phyloP scores from a whole-genome alignment of 179 eudicot species.

The Camellia oleifera region DNA sequence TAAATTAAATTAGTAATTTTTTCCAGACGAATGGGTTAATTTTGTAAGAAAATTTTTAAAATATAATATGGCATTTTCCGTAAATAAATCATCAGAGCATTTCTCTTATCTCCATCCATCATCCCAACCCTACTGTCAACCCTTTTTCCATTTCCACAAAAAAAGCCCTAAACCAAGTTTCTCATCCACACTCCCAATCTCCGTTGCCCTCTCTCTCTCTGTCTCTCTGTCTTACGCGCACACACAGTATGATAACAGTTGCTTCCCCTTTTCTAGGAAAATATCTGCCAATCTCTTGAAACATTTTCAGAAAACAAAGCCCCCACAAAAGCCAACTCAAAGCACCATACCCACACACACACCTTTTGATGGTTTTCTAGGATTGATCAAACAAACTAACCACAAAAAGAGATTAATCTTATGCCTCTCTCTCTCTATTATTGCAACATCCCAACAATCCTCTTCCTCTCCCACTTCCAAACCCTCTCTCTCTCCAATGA shows the following conservation, averaged over 20 bases:
- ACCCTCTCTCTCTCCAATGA: no score
- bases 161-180: slow-evolving; percentile 24
- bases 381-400: slow-evolving; percentile 16
- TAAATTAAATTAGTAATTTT: no score
- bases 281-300: slow-evolving; percentile 18
- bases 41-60: neutral
- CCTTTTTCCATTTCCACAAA: slow-evolving; percentile 27
- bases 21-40: no score
- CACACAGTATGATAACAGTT: neutral
- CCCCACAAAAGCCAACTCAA: slow-evolving; percentile 18
- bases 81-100: neutral
- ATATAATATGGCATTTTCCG: neutral
- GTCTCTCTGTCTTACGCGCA: neutral
- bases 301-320: slow-evolving; percentile 21
- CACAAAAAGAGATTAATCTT: neutral
- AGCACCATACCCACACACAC: neutral
- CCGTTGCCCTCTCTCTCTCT: neutral
- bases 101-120: slow-evolving; percentile 15
- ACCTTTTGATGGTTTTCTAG: slow-evolving; percentile 18
- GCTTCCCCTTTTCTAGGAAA: slow-evolving; percentile 20
- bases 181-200: neutral
- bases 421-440: neutral
- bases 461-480: neutral
- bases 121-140: slow-evolving; percentile 24
- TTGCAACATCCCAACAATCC: neutral